Evolutionary conservation across 495 filamentous ascomycete species (phyloP).

Genomic region (Pseudevernia furfuracea): DNA sequence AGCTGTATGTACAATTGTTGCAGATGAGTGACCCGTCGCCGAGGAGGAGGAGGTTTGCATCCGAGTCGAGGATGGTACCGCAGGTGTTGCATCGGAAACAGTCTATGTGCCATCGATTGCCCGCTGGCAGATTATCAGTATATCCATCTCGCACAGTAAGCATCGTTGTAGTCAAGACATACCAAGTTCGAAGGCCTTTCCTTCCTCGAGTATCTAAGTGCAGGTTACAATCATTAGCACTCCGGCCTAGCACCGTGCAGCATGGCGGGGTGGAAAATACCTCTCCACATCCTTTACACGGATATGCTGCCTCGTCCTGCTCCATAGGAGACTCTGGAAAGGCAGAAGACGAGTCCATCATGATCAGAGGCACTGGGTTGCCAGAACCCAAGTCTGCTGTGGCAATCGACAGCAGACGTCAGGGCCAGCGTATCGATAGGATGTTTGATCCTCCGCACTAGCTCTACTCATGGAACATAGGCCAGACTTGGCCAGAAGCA

Average conservation of each 20-base stretch:
- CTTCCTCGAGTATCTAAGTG: slow-evolving; percentile 84
- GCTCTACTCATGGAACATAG: slow-evolving; percentile 24
- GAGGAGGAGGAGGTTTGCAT: slow-evolving; percentile 93
- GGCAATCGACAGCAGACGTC: slow-evolving; percentile 19
- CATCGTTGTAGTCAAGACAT: slow-evolving; percentile 34
- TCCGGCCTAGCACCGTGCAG: slow-evolving; percentile 14
- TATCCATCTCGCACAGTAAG: slow-evolving; percentile 21
- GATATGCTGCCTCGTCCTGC: slow-evolving; percentile 76
- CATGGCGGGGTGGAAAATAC: slow-evolving; percentile 42
- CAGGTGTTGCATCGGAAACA: slow-evolving; percentile 99
- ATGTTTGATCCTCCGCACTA: slow-evolving; percentile 23
- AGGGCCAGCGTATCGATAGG: slow-evolving; percentile 25
- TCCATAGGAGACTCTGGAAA: slow-evolving; percentile 80
- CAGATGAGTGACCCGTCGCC: slow-evolving; percentile 98
- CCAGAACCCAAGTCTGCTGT: slow-evolving; percentile 18
- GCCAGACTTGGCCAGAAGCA: slow-evolving; percentile 20
- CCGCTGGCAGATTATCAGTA: slow-evolving; percentile 50
- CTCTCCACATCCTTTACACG: slow-evolving; percentile 97
- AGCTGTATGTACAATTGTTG: slow-evolving; percentile 99
- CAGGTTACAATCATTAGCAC: slow-evolving; percentile 19
- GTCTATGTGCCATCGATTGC: slow-evolving; percentile 98
- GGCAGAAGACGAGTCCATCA: slow-evolving; percentile 52
- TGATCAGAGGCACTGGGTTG: slow-evolving; percentile 12
- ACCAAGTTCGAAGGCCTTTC: slow-evolving; percentile 98
- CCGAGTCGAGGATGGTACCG: slow-evolving; percentile 89